phyloP scores from a whole-genome alignment of 2,329 filamentous ascomycete genomes.

The Chaetomium sp. region DNA sequence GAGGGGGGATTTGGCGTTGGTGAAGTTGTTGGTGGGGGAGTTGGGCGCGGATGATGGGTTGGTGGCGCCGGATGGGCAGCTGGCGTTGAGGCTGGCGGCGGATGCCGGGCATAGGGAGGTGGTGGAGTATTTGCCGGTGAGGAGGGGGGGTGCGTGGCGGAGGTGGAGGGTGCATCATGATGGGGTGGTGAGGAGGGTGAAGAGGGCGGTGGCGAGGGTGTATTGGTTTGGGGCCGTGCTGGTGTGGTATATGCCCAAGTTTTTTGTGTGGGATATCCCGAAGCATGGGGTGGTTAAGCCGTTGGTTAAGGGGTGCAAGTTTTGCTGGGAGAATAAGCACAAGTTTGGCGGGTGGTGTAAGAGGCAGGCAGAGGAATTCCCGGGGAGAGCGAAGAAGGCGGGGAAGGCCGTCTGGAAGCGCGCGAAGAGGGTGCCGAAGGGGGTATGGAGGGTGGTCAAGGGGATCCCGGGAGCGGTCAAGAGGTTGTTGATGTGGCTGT shows the following conservation, averaged over 20 bases:
- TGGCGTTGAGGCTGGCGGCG: slow-evolving; percentile 50
- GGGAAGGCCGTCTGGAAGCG: slow-evolving; percentile 27
- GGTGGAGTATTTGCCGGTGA: slow-evolving; percentile 46
- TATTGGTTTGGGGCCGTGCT: slow-evolving; percentile 35
- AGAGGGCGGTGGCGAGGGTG: slow-evolving; percentile 35
- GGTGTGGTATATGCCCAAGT: slow-evolving; percentile 39
- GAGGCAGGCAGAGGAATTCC: slow-evolving; percentile 36
- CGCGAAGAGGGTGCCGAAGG: slow-evolving; percentile 26
- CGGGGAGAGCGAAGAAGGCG: slow-evolving; percentile 34
- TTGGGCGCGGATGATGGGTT: slow-evolving; percentile 47
- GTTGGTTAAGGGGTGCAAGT: slow-evolving; percentile 33
- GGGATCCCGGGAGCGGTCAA: slow-evolving; percentile 33
- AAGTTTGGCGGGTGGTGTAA: slow-evolving; percentile 40
- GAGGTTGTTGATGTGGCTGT: slow-evolving; percentile 28
- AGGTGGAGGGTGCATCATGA: slow-evolving; percentile 43
- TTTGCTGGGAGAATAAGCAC: slow-evolving; percentile 32
- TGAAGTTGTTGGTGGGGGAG: slow-evolving; percentile 45
- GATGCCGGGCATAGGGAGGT: slow-evolving; percentile 46
- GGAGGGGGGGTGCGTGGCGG: slow-evolving; percentile 44
- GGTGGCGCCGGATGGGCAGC: slow-evolving; percentile 49
- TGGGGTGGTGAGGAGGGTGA: slow-evolving; percentile 37
- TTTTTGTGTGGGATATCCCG: slow-evolving; percentile 37
- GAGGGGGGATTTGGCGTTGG: slow-evolving; percentile 45
- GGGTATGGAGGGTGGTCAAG: slow-evolving; percentile 31
- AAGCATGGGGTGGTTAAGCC: slow-evolving; percentile 30